These are phyloP conservation scores for Oryza punctata DNA, from an alignment of 176 grass and related monocot species.

Conservation along the genomic window DNA sequence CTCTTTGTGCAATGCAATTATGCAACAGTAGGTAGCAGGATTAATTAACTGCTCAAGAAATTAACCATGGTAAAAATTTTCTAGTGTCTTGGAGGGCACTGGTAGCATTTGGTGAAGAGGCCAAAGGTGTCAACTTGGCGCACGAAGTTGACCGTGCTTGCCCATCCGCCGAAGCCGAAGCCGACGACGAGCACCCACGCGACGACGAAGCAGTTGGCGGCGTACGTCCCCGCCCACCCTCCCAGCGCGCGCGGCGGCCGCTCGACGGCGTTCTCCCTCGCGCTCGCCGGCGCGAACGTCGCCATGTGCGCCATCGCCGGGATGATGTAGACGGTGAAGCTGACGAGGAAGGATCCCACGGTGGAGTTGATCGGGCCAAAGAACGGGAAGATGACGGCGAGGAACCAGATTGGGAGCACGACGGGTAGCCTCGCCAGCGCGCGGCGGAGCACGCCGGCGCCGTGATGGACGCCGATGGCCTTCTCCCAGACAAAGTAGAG, in stretches of 20 bases:
- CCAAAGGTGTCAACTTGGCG: slow-evolving; percentile 78
- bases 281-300: slow-evolving; percentile 60
- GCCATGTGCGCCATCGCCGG: slow-evolving; percentile 87
- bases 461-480: slow-evolving; percentile 68
- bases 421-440: slow-evolving; percentile 64
- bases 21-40: neutral
- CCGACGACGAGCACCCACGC: slow-evolving; percentile 90
- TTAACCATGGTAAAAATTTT: neutral
- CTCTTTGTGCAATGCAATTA: neutral
- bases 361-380: slow-evolving; percentile 96
- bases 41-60: neutral
- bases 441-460: slow-evolving; percentile 44
- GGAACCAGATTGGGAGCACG: slow-evolving; percentile 90
- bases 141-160: slow-evolving; percentile 86
- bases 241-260: slow-evolving; percentile 60
- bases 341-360: slow-evolving; percentile 87
- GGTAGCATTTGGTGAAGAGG: slow-evolving; percentile 98
- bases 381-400: slow-evolving; percentile 92
- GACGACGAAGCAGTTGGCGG: slow-evolving; percentile 71
- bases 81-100: slow-evolving; percentile 81
- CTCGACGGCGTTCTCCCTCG: slow-evolving; percentile 98
- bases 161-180: slow-evolving; percentile 94
- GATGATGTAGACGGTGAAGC: slow-evolving; percentile 98
- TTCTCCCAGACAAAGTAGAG: slow-evolving; percentile 99
- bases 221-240: slow-evolving; percentile 69